Evolutionary conservation across 768 basidiomycete genomes (phyloP), one percentile per base, ranked within the genome.

Genomic region (Lepiota brunneoincarnata): DNA sequence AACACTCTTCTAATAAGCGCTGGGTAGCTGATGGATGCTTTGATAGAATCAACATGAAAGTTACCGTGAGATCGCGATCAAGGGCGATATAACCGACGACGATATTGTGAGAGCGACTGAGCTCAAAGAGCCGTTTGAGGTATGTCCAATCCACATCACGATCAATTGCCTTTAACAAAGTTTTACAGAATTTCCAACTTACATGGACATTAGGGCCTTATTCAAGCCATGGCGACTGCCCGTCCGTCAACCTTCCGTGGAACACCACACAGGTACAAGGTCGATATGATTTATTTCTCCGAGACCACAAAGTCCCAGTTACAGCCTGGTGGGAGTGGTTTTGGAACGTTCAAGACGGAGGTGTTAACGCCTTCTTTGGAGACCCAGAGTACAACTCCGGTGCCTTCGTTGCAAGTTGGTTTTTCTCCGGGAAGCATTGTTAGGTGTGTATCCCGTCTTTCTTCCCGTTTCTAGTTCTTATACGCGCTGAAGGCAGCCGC

Each of bases 161-260:
- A 9, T 3, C 11, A 1, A 31, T 2, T 15, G n/a, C 18, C 21
- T 4, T 31, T 38, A 18, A 43, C 18, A 4, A 35, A 11, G 1
- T 18, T 3, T 2, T 35, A 31, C 37, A 76, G 75, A 59, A 69
- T 47, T 69, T 56, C 31, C 49, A 59, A 14, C 49, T 73, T 5
- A 74, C 73, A 12, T 76, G 75, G 74, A 74, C 73, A 6, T 51
- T 76, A 24, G 59, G 69, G 2, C 72, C 73, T 2, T 73, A 71
- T 54, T 71, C 72, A 0, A 60, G 58, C 7, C 68, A 70, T 38
- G 69, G 69, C 28, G 64, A 63, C 3, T 57, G 72, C 17, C 74
- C 73, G 12, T 55, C 71, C 6, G 63, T 64, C n/a, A 68, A 67
- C 0, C 67, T 74, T 38, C 36, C 31, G 6, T 74, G 66, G 67